Percentiles rank a stretch among this genome's conserved stretches.
Conservation (phyloP, 2,329 filamentous ascomycete species). For the Epichloe amarillans region DNA sequence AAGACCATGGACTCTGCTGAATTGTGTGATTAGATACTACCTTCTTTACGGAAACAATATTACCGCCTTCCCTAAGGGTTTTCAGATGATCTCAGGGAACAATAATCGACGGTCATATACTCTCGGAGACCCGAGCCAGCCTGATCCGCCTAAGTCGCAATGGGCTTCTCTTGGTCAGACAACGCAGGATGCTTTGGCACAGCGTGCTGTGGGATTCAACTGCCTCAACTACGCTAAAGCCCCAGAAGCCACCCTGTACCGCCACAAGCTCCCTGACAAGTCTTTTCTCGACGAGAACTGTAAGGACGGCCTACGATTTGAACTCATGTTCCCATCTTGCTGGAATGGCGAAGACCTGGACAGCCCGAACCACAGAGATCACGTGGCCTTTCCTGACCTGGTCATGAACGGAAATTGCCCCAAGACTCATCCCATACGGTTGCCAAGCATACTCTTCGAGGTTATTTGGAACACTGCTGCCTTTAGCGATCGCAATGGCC, state of each 20-base stretch:
- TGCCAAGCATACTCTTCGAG: slow-evolving; percentile 72
- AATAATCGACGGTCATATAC: slow-evolving; percentile 55
- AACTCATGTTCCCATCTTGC: slow-evolving; percentile 81
- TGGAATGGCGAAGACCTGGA: slow-evolving; percentile 58
- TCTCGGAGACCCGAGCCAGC: slow-evolving; percentile 50
- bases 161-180: slow-evolving; percentile 55
- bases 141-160: slow-evolving; percentile 50
- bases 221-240: slow-evolving; percentile 65
- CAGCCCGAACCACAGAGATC: slow-evolving; percentile 41
- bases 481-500: slow-evolving; percentile 48
- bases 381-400: slow-evolving; percentile 67
- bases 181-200: slow-evolving; percentile 51
- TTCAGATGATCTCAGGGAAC: slow-evolving; percentile 73
- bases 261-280: slow-evolving; percentile 74
- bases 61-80: slow-evolving; percentile 60
- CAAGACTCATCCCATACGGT: slow-evolving; percentile 47
- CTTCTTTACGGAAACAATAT: slow-evolving; percentile 55
- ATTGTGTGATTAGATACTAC: slow-evolving; percentile 53
- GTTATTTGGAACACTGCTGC: slow-evolving; percentile 66
- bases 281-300: slow-evolving; percentile 69
- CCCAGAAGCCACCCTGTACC: slow-evolving; percentile 63
- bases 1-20: neutral
- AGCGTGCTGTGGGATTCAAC: slow-evolving; percentile 88
- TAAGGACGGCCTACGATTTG: slow-evolving; percentile 65
- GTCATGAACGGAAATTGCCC: slow-evolving; percentile 71